Base-by-base conservation (phyloP, 2,329 filamentous ascomycete genomes). In the Botryotinia convoluta region DNA sequence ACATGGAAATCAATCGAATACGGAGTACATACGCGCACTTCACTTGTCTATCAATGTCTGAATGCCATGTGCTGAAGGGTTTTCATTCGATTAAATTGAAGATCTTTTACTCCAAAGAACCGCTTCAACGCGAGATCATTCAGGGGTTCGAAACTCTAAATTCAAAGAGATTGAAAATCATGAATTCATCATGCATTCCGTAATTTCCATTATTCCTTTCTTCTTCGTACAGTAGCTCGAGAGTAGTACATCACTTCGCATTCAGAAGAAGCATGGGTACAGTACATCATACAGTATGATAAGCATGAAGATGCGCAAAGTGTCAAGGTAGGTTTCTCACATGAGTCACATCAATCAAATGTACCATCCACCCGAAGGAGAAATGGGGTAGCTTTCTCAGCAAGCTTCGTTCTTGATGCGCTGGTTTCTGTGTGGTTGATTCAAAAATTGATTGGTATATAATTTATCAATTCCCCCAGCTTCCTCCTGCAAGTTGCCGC, bases 361-460 rank as follows among this genome's bases (percentile, higher is more conserved):
- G 63, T 18, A 39, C n/a, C 51, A 29, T 29, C 14, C 32, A 26
- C 44, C 45, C 44, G 63, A 48, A 37, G 54, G 45, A 54, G 35
- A 54, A 39, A 32, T 32, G 48, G 48, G 48, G 45, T n/a, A 5
- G 35, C 22, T 8, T 54, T 64, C 32, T 29, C 8, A 51, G 44
- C 45, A 67, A 54, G 64, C 64, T 32, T 42, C 26, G 26, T 59
- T 59, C 18, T 39, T 61, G 71, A 72, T 72, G 63, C 51, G 63
- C 65, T 72, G 70, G 70, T 69, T 29, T 69, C 26, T 37, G 54
- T 72, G 62, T 72, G 70, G 62, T 72, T 72, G 70, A 67, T 39
- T 39, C 32, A 8, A 48, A 48, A 60, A 69, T 61, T 60, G 71
- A 72, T 72, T 72, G 71, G 71, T n/a, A 60, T 63, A n/a, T 37